Evolutionary conservation across 129 eudicot species (phyloP).

Genomic region (Ambrosia artemisiifolia): DNA sequence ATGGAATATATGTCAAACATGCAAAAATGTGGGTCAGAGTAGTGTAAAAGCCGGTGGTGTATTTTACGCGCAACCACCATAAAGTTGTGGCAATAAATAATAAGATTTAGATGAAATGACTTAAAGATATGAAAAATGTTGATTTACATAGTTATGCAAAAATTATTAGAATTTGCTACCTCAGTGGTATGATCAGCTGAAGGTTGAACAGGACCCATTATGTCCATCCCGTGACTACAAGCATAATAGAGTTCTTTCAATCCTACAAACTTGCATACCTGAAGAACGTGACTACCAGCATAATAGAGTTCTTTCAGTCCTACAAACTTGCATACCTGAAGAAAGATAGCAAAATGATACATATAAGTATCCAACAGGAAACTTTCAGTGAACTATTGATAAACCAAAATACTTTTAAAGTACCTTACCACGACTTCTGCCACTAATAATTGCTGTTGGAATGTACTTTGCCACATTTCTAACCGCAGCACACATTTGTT

Average conservation of each 20-base stretch:
- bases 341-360: not conserved
- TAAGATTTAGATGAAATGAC: constrained; percentile 4
- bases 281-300: too few species aligned
- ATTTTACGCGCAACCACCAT: too few species aligned
- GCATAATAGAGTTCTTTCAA: constrained; percentile 90
- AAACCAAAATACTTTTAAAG: constrained; percentile 4
- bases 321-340: too few species aligned
- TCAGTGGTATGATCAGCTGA: constrained; percentile 41
- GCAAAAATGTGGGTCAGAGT: too few species aligned
- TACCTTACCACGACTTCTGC: constrained; percentile 98
- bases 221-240: constrained; percentile 99
- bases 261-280: constrained; percentile 80
- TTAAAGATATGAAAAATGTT: not conserved
- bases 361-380: constrained; percentile 13
- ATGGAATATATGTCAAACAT: too few species aligned
- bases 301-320: too few species aligned
- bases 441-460: constrained; percentile 94
- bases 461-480: constrained; percentile 71
- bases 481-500: constrained; percentile 90
- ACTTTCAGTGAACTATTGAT: not conserved
- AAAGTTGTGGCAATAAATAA: too few species aligned
- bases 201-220: constrained; percentile 70
- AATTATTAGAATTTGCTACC: constrained; percentile 32
- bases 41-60: too few species aligned
- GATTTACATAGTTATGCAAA: not conserved